Percentiles rank a stretch among this genome's conserved stretches.
phyloP scores from a whole-genome alignment of 78 protist species.

The Dictyostelium capitatum region DNA sequence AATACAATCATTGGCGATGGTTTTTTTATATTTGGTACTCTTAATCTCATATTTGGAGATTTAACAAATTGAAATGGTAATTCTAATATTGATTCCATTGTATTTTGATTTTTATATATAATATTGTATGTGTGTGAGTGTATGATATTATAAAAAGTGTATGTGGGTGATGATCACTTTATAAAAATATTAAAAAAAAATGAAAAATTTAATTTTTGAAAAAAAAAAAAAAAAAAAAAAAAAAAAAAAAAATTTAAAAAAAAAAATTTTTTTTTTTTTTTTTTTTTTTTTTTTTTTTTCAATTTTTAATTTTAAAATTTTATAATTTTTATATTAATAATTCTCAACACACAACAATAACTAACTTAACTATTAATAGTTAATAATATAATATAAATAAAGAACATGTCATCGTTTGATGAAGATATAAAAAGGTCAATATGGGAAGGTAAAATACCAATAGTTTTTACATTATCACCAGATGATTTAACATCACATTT shows the following conservation, averaged over 20 bases:
- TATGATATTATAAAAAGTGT: background rate
- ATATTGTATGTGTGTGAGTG: background rate
- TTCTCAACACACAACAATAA: background rate
- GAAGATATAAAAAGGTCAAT: conserved; percentile 70
- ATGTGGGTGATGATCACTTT: no score
- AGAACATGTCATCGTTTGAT: conserved; percentile 69
- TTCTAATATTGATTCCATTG: conserved; percentile 69
- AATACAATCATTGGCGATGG: conserved; percentile 84
- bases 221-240: no score
- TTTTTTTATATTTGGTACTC: conserved; percentile 30
- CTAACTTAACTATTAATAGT: no score
- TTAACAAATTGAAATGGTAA: conserved; percentile 74
- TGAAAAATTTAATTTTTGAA: no score
- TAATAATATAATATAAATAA: background rate
- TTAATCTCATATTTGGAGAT: conserved; percentile 79
- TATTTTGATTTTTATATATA: background rate
- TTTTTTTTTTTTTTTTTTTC: no score
- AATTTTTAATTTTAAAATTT: no score
- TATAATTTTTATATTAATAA: no score
- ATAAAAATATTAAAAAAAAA: no score
- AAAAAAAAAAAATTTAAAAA: no score
- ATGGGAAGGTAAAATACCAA: conserved; percentile 79
- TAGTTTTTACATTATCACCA: conserved; percentile 37
- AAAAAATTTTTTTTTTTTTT: no score
- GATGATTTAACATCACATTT: conserved; percentile 71